phyloP scores from a whole-genome alignment of 1,284 basidiomycete species.

The Phlebopus sp. region DNA sequence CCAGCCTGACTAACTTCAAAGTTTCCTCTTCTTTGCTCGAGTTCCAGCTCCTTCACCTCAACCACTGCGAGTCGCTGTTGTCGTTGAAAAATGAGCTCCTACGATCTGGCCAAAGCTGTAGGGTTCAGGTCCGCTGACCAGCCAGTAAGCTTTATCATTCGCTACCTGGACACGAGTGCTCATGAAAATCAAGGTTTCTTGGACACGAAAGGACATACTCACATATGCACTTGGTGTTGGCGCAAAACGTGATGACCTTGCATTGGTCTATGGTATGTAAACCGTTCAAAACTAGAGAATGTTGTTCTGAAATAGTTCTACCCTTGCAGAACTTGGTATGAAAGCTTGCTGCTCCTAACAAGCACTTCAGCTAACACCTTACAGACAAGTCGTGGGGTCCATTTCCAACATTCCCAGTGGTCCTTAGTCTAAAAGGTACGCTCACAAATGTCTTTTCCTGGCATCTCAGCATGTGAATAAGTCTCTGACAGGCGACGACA shows the following conservation, averaged over 20 bases:
- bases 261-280: constrained; percentile 29
- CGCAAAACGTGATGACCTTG: constrained; percentile 30
- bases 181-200: constrained; percentile 24
- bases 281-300: no score
- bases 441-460: not conserved
- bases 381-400: constrained; percentile 50
- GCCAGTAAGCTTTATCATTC: constrained; percentile 15
- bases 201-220: constrained; percentile 32
- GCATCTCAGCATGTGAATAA: not conserved
- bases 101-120: constrained; percentile 30
- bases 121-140: constrained; percentile 20
- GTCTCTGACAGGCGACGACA: constrained; percentile 39
- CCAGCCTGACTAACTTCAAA: no score
- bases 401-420: constrained; percentile 56
- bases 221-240: constrained; percentile 31
- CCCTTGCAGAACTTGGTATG: constrained; percentile 31
- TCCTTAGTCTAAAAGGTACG: constrained; percentile 54
- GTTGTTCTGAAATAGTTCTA: not conserved
- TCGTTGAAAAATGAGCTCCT: constrained; percentile 16
- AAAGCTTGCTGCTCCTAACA: not conserved
- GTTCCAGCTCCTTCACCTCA: no score
- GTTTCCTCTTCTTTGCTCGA: no score
- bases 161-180: not conserved
- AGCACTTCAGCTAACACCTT: not conserved
- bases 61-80: no score